phyloP scores from a whole-genome alignment of 2,329 filamentous ascomycete species.

The Tolypocladium ophioglossoides region DNA sequence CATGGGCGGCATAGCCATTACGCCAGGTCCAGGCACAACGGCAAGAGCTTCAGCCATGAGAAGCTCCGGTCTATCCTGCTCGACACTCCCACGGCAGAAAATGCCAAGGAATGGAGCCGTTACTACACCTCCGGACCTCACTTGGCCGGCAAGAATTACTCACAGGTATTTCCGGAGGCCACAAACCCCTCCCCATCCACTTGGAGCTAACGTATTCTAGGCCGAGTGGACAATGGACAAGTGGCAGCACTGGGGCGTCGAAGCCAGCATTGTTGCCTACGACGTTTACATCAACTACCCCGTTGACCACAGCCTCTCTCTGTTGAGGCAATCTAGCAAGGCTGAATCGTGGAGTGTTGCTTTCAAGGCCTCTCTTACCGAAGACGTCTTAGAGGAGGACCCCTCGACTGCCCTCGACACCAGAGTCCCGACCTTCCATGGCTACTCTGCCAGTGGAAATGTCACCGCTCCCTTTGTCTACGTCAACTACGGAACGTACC shows the following conservation, averaged over 20 bases:
- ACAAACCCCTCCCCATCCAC: background rate
- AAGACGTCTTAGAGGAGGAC: slow-evolving; percentile 78
- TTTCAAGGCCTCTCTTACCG: slow-evolving; percentile 73
- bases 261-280: slow-evolving; percentile 55
- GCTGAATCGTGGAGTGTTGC: slow-evolving; percentile 44
- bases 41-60: slow-evolving; percentile 26
- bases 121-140: slow-evolving; percentile 73
- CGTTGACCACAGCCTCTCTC: slow-evolving; percentile 55
- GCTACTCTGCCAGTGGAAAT: slow-evolving; percentile 86
- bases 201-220: slow-evolving; percentile 19
- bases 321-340: slow-evolving; percentile 39
- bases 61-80: slow-evolving; percentile 47
- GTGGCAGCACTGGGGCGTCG: slow-evolving; percentile 62
- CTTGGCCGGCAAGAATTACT: slow-evolving; percentile 66
- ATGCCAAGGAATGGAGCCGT: slow-evolving; percentile 59
- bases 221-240: slow-evolving; percentile 65
- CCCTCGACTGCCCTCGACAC: slow-evolving; percentile 61
- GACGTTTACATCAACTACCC: slow-evolving; percentile 74
- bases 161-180: slow-evolving; percentile 36
- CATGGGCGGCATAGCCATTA: slow-evolving; percentile 19
- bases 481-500: slow-evolving; percentile 82
- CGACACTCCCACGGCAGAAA: slow-evolving; percentile 44
- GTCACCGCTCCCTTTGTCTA: slow-evolving; percentile 82
- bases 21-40: slow-evolving; percentile 14
- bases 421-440: slow-evolving; percentile 83